A percentile compares a stretch with the other conserved stretches of the same genome.
Evolutionary conservation across 371 early-diverging fungal genomes (phyloP).

Genomic region (Amoeboaphelidium protococcarum): DNA sequence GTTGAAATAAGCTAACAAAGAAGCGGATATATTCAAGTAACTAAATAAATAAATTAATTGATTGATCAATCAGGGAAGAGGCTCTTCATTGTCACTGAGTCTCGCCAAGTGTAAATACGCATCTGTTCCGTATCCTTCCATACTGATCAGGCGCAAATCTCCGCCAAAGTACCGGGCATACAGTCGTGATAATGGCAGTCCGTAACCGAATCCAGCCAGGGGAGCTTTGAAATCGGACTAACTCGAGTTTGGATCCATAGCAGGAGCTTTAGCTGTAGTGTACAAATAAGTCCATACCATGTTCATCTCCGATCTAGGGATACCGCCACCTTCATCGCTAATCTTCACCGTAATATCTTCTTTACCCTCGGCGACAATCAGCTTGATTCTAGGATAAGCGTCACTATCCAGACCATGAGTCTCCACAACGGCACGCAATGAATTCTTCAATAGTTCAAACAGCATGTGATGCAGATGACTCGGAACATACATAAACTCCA

Average conservation of each 20-base stretch:
- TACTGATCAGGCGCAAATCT: constrained; percentile 66
- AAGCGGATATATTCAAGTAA: too few relatives aligned
- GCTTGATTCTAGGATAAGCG: constrained; percentile 62
- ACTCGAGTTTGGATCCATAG: constrained; percentile 50
- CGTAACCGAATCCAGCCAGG: constrained; percentile 93
- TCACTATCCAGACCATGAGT: constrained; percentile 60
- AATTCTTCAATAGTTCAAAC: constrained; percentile 86
- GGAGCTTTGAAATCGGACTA: constrained; percentile 81
- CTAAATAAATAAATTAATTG: too few relatives aligned
- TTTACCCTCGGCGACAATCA: constrained; percentile 77
- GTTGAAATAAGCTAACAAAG: too few relatives aligned
- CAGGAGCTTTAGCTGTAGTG: constrained; percentile 72
- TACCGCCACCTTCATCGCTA: constrained; percentile 85
- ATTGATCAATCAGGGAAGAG: constrained; percentile 25
- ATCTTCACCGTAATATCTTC: constrained; percentile 94
- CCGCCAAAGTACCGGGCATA: constrained; percentile 35
- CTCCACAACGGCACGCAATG: constrained; percentile 80
- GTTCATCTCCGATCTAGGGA: constrained; percentile 62
- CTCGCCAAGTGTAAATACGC: constrained; percentile 79
- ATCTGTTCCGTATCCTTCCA: constrained; percentile 94
- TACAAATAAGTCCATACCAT: constrained; percentile 93
- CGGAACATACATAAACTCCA: constrained; percentile 88
- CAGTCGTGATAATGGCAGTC: constrained; percentile 59
- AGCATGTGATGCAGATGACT: constrained; percentile 85
- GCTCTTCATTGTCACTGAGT: constrained; percentile 70